A percentile compares a stretch with the other conserved stretches of the same genome.
Conservation (phyloP, 1,284 basidiomycete genomes). For the Cyathus pygmaeus region DNA sequence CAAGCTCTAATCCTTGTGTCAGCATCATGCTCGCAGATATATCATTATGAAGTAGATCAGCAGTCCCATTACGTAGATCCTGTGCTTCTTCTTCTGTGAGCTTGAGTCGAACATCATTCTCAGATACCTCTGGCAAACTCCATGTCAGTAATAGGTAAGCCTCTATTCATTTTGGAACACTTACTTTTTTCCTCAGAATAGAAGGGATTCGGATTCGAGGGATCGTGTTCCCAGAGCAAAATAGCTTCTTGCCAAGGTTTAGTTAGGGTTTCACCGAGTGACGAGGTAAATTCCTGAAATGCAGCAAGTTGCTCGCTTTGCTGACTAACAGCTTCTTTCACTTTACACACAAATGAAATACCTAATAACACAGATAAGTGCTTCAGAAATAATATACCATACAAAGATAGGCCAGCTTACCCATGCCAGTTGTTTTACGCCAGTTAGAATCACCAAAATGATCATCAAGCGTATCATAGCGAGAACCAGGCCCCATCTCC, state of each 20-base stretch:
- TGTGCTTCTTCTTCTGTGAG: slow-evolving; percentile 23
- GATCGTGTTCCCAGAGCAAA: slow-evolving; percentile 18
- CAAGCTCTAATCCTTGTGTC: slow-evolving; percentile 29
- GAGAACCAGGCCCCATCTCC: slow-evolving; percentile 41
- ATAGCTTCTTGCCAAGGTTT: slow-evolving; percentile 11
- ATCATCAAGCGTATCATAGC: slow-evolving; percentile 39
- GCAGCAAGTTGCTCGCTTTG: slow-evolving; percentile 4
- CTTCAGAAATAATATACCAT: neutral
- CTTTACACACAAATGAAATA: slow-evolving; percentile 14
- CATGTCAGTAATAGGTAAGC: neutral
- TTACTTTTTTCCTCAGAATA: slow-evolving; percentile 6
- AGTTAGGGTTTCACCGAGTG: neutral
- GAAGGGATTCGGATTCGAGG: slow-evolving; percentile 17
- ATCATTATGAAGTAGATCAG: slow-evolving; percentile 18
- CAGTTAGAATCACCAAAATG: slow-evolving; percentile 37
- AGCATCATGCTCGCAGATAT: slow-evolving; percentile 27
- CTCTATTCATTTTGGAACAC: neutral
- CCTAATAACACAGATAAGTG: slow-evolving; percentile 5
- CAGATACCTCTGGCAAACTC: slow-evolving; percentile 10
- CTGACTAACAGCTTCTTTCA: slow-evolving; percentile 14
- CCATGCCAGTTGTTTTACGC: slow-evolving; percentile 23
- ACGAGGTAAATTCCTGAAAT: slow-evolving; percentile 11
- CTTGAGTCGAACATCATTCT: slow-evolving; percentile 19
- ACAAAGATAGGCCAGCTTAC: slow-evolving; percentile 9
- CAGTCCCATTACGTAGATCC: slow-evolving; percentile 8